phyloP scores from a whole-genome alignment of 2,329 filamentous ascomycete genomes.

The Cadophora gregata region DNA sequence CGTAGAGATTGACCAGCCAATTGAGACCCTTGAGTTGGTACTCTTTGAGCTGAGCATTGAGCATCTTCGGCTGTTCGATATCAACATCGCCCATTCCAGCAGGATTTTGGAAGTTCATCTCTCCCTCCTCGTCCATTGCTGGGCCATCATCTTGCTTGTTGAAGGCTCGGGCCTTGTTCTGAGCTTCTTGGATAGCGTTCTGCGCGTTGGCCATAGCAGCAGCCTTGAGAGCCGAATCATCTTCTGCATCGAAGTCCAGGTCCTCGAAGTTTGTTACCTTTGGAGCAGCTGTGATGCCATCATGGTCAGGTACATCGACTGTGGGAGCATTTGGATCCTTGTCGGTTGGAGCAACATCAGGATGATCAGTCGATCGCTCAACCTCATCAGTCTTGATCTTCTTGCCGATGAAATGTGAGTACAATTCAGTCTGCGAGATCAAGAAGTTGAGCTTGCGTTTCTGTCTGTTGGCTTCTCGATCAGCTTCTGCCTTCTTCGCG shows the following conservation, averaged over 20 bases:
- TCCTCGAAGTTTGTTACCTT: slow-evolving; percentile 95
- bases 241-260: slow-evolving; percentile 93
- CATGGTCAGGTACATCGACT: slow-evolving; percentile 56
- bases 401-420: slow-evolving; percentile 99
- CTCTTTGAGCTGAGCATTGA: slow-evolving; percentile 94
- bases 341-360: slow-evolving; percentile 66
- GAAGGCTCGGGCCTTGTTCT: slow-evolving; percentile 91
- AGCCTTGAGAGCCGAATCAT: slow-evolving; percentile 79
- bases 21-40: slow-evolving; percentile 99
- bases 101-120: slow-evolving; percentile 99
- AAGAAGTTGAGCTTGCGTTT: slow-evolving; percentile 99
- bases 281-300: slow-evolving; percentile 57
- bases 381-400: slow-evolving; percentile 99
- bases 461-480: slow-evolving; percentile 95
- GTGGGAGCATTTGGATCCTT: slow-evolving; percentile 47
- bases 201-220: slow-evolving; percentile 96
- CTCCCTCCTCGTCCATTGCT: slow-evolving; percentile 85
- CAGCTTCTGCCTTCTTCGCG: slow-evolving; percentile 94
- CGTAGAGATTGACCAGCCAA: slow-evolving; percentile 98
- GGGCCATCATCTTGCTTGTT: slow-evolving; percentile 73
- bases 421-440: slow-evolving; percentile 97
- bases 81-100: slow-evolving; percentile 93
- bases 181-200: slow-evolving; percentile 91
- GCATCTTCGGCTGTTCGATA: slow-evolving; percentile 90
- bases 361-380: slow-evolving; percentile 85